These are phyloP conservation scores for Umbelopsis sp. DNA, from an alignment of 371 early-diverging fungal species.

Conservation along the genomic window DNA sequence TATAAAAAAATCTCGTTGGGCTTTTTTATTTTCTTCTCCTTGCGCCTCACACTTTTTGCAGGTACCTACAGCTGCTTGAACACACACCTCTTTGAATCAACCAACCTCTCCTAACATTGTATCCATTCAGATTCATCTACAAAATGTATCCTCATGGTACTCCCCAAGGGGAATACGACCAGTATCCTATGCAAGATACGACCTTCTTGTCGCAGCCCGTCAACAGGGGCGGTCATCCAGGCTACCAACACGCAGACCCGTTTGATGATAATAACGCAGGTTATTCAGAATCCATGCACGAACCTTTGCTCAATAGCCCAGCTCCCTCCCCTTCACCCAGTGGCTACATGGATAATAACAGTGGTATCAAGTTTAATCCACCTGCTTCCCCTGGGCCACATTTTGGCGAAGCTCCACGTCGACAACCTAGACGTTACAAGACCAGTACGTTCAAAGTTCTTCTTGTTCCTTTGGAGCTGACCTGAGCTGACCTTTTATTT, in stretches of 20 bases:
- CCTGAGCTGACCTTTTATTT: background rate
- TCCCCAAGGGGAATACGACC: constrained; percentile 26
- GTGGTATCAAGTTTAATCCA: background rate
- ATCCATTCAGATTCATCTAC: background rate
- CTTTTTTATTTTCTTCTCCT: background rate
- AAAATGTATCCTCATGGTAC: constrained; percentile 13
- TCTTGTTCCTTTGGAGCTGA: background rate
- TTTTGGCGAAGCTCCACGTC: constrained; percentile 49
- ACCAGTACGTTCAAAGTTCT: constrained; percentile 36
- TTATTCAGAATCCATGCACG: constrained; percentile 12
- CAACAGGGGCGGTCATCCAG: constrained; percentile 21
- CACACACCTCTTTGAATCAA: no score
- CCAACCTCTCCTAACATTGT: background rate
- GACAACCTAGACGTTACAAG: constrained; percentile 59
- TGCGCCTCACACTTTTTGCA: constrained; percentile 9
- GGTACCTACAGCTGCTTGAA: background rate
- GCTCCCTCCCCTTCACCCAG: background rate
- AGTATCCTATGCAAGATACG: constrained; percentile 48
- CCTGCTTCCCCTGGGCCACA: constrained; percentile 20
- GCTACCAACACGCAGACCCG: background rate
- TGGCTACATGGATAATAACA: constrained; percentile 2
- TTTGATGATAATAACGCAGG: background rate
- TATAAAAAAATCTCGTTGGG: background rate
- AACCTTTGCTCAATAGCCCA: constrained; percentile 12
- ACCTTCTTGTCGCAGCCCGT: constrained; percentile 37